Evolutionary conservation across 345 rosid species (phyloP).

Genomic region (Dipteronia dyeriana): DNA sequence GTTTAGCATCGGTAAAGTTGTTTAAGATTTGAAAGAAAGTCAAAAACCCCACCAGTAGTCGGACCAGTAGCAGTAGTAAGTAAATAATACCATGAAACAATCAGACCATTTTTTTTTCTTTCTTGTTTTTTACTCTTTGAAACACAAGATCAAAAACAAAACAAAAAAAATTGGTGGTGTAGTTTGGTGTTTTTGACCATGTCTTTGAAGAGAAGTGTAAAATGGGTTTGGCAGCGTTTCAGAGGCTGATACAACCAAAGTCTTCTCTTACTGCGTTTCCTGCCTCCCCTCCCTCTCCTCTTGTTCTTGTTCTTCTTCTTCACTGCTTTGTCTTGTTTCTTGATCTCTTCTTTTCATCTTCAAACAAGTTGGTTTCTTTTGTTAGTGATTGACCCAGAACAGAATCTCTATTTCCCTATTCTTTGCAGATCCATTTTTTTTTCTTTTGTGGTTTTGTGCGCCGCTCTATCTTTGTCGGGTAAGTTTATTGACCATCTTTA

Average conservation of each 20-base stretch:
- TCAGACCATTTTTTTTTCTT: no score
- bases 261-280: neutral
- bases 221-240: neutral
- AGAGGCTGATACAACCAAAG: slow-evolving; percentile 9
- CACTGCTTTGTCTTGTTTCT: neutral
- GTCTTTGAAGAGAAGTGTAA: neutral
- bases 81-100: no score
- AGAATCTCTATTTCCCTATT: neutral
- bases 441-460: neutral
- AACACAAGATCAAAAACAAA: neutral
- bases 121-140: no score
- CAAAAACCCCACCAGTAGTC: neutral
- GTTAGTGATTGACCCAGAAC: neutral
- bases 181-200: slow-evolving; percentile 14
- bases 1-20: slow-evolving; percentile 3
- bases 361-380: slow-evolving; percentile 6
- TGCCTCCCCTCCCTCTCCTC: neutral
- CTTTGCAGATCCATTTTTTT: slow-evolving; percentile 31
- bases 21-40: neutral
- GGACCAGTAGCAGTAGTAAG: neutral
- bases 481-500: slow-evolving; percentile 11
- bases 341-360: slow-evolving; percentile 19
- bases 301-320: neutral
- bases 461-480: slow-evolving; percentile 17
- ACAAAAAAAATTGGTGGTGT: neutral